A percentile compares a stretch with the other conserved stretches of the same genome.
Conservation (phyloP, 1,284 basidiomycete genomes). For the Cryptococcus jaspeensis region DNA sequence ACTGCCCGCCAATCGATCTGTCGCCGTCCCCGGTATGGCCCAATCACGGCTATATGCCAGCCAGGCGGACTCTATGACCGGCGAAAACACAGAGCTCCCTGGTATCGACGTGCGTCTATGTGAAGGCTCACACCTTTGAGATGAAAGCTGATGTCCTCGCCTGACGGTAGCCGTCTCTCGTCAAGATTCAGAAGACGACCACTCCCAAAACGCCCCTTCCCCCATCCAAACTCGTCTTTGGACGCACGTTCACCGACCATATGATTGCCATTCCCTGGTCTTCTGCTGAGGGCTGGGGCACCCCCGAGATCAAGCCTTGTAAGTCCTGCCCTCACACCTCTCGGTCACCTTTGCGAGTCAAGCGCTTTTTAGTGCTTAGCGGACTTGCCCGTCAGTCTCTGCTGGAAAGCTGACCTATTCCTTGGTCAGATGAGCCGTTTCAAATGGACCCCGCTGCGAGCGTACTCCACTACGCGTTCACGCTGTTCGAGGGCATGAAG, state of each 20-base stretch:
- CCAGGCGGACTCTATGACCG: conserved; percentile 47
- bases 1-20: background rate
- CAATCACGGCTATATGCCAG: conserved; percentile 7
- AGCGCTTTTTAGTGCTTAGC: background rate
- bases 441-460: conserved; percentile 76
- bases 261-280: conserved; percentile 87
- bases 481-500: conserved; percentile 90
- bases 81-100: conserved; percentile 52
- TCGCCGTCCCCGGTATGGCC: background rate
- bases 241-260: conserved; percentile 73
- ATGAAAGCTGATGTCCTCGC: background rate
- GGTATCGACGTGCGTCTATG: conserved; percentile 53
- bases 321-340: conserved; percentile 36
- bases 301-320: conserved; percentile 83
- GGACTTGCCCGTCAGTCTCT: background rate
- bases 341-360: background rate
- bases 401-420: background rate
- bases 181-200: conserved; percentile 57
- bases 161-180: background rate
- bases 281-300: conserved; percentile 70
- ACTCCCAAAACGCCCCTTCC: conserved; percentile 51
- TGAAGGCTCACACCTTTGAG: no score
- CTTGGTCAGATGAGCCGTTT: conserved; percentile 65
- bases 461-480: conserved; percentile 86
- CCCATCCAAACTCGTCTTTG: conserved; percentile 54